phyloP scores from a whole-genome alignment of 106 monocot genomes.

The Posidonia australis region DNA sequence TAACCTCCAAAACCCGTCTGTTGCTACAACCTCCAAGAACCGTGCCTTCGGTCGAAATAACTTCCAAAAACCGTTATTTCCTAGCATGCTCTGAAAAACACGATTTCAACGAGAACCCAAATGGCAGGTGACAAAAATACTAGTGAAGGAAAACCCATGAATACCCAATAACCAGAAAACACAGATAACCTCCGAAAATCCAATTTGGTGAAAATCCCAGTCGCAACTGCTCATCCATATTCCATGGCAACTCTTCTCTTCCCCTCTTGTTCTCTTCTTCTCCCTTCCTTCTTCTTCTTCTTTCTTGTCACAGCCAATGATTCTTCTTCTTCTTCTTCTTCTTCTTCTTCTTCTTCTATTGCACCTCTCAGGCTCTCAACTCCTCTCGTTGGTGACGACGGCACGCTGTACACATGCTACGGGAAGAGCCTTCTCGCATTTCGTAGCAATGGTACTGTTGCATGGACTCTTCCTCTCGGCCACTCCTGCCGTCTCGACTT shows the following conservation, averaged over 20 bases:
- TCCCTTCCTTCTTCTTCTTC: neutral
- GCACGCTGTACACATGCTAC: slow-evolving; percentile 58
- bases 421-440: slow-evolving; percentile 50
- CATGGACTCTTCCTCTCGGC: slow-evolving; percentile 55
- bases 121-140: too few species aligned
- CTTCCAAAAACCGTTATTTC: too few species aligned
- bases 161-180: too few species aligned
- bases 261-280: neutral
- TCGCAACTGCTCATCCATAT: neutral
- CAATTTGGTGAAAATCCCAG: too few species aligned
- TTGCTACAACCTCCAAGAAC: too few species aligned
- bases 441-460: slow-evolving; percentile 41
- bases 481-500: slow-evolving; percentile 44
- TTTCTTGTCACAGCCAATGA: neutral
- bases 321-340: neutral
- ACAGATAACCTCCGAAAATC: too few species aligned
- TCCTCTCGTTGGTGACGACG: slow-evolving; percentile 49
- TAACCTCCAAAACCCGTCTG: too few species aligned
- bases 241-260: slow-evolving; percentile 1
- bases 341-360: neutral
- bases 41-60: too few species aligned
- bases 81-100: too few species aligned
- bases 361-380: slow-evolving; percentile 23
- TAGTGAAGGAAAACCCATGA: too few species aligned
- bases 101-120: too few species aligned